These are phyloP conservation scores for Eremothecium cymbalariae DNA, from an alignment of 1,139 yeast genomes.

Conservation along the genomic window DNA sequence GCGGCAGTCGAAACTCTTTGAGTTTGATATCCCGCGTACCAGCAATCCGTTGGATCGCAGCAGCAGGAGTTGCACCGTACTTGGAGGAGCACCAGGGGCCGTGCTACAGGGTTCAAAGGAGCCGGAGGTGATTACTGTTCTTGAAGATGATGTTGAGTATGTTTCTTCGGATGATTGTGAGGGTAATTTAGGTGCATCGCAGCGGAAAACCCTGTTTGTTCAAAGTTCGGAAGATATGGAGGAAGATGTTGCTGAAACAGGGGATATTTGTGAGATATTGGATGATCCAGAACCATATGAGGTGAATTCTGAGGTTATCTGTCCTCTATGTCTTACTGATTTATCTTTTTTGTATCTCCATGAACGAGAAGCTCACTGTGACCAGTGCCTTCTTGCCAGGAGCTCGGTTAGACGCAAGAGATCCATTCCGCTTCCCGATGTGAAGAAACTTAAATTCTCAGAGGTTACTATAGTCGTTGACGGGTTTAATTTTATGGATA, in stretches of 20 bases:
- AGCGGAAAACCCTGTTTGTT: no score
- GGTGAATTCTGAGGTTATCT: constrained; percentile 21
- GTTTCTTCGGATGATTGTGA: no score
- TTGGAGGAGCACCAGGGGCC: not conserved
- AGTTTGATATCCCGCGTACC: constrained; percentile 21
- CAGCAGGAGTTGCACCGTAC: no score
- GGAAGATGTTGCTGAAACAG: no score
- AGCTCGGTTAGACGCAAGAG: not conserved
- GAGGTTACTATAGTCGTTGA: constrained; percentile 48
- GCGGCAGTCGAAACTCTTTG: constrained; percentile 23
- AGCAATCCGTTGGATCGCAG: constrained; percentile 1
- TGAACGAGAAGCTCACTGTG: constrained; percentile 51
- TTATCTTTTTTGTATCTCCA: constrained; percentile 35
- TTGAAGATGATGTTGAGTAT: not conserved
- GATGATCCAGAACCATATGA: constrained; percentile 1
- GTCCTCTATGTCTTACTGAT: constrained; percentile 45
- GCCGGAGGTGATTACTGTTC: not conserved
- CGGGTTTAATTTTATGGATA: constrained; percentile 53
- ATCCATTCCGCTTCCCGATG: constrained; percentile 40
- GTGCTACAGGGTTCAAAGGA: constrained; percentile 1
- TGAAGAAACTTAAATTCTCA: constrained; percentile 46
- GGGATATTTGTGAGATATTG: no score
- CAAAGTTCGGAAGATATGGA: not conserved
- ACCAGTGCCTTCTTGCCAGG: constrained; percentile 37
- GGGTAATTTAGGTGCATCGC: no score